These are phyloP conservation scores for Mariannaea sp. DNA, from an alignment of 2,329 filamentous ascomycete species.

Conservation along the genomic window DNA sequence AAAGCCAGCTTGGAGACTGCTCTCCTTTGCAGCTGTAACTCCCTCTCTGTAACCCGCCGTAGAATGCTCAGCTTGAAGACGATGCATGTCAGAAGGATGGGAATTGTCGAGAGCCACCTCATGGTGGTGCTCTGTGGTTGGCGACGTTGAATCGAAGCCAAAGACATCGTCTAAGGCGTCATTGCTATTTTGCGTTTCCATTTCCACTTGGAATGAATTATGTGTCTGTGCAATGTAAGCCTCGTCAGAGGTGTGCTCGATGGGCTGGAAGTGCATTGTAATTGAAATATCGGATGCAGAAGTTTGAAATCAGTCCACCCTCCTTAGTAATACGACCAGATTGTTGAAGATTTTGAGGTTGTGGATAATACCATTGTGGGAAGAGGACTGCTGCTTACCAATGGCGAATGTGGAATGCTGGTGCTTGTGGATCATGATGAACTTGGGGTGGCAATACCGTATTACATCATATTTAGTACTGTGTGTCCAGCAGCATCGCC, in stretches of 20 bases:
- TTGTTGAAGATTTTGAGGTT: background rate
- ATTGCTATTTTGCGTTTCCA: conserved; percentile 19
- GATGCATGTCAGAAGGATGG: conserved; percentile 69
- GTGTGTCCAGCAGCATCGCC: too few species aligned
- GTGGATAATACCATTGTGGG: conserved; percentile 13
- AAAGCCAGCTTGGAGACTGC: conserved; percentile 83
- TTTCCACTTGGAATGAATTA: conserved; percentile 18
- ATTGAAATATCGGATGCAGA: background rate
- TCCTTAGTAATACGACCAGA: too few species aligned
- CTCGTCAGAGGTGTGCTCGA: conserved; percentile 39
- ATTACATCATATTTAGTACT: too few species aligned
- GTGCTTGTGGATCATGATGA: too few species aligned
- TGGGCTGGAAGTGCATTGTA: conserved; percentile 44
- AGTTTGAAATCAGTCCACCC: too few species aligned
- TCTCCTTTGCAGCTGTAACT: conserved; percentile 73
- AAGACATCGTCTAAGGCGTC: conserved; percentile 47
- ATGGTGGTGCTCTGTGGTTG: conserved; percentile 21
- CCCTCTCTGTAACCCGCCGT: conserved; percentile 93
- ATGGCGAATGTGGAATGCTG: background rate
- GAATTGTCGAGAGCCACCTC: conserved; percentile 14
- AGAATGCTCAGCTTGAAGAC: conserved; percentile 75
- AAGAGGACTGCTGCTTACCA: conserved; percentile 11
- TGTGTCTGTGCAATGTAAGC: conserved; percentile 32
- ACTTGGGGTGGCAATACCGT: too few species aligned
- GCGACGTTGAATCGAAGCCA: conserved; percentile 37